phyloP scores from a whole-genome alignment of 2,329 filamentous ascomycete genomes.

The Phyllosticta citrichinensis region DNA sequence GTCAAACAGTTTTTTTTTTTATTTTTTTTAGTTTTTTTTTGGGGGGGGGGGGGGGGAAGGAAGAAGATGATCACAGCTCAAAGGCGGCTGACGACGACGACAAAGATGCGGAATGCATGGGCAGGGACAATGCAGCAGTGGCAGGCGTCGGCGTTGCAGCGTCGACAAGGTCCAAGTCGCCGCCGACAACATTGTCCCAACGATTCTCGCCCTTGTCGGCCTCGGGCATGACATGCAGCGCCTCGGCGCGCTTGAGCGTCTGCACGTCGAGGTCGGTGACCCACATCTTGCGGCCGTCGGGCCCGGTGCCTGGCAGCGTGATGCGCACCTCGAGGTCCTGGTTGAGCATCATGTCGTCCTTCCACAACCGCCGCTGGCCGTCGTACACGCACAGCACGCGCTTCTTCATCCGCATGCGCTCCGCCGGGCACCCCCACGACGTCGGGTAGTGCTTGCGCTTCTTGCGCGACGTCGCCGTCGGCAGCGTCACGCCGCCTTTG shows the following conservation, averaged over 20 bases:
- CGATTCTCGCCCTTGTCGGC: conserved; percentile 85
- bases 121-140: not conserved
- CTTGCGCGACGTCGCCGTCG: conserved; percentile 57
- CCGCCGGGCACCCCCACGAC: conserved; percentile 84
- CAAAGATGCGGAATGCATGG: not conserved
- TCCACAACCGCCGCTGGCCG: conserved; percentile 76
- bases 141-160: not conserved
- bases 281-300: conserved; percentile 50
- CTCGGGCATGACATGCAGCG: conserved; percentile 66
- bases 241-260: conserved; percentile 79
- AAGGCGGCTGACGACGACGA: not conserved
- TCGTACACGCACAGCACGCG: conserved; percentile 90
- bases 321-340: conserved; percentile 90
- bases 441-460: conserved; percentile 88
- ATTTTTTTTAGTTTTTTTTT: too few relatives aligned
- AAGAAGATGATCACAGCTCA: not conserved
- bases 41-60: too few relatives aligned
- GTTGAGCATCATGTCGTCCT: conserved; percentile 98
- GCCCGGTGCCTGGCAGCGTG: conserved; percentile 44
- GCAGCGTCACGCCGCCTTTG: conserved; percentile 57
- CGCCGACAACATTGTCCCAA: conserved; percentile 51
- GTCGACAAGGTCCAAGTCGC: not conserved
- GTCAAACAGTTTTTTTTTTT: not conserved
- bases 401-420: conserved; percentile 98
- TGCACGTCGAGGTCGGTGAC: conserved; percentile 90